phyloP scores from a whole-genome alignment of 768 basidiomycete genomes.

The Crucibulum laeve region DNA sequence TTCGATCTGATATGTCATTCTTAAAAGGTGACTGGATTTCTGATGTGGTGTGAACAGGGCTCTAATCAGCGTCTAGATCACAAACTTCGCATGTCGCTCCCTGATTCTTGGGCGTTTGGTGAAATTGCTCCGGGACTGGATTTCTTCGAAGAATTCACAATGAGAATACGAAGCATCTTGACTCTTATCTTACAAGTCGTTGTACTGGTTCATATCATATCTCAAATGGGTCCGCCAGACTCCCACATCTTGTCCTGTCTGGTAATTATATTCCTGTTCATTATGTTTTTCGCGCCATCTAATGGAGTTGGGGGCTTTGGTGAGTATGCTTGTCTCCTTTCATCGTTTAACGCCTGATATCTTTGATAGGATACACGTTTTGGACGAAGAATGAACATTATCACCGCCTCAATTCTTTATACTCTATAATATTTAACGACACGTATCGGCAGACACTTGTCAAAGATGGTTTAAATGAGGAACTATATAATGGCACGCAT shows the following conservation, averaged over 20 bases:
- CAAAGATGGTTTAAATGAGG: conserved; percentile 29
- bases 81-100: conserved; percentile 7
- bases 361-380: conserved; percentile 31
- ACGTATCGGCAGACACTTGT: conserved; percentile 27
- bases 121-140: conserved; percentile 29
- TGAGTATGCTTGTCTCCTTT: conserved; percentile 10
- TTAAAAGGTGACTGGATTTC: conserved; percentile 11
- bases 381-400: conserved; percentile 32
- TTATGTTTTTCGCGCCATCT: conserved; percentile 26
- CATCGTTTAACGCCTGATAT: neutral
- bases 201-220: conserved; percentile 15
- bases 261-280: conserved; percentile 19
- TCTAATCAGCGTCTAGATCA: neutral
- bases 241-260: conserved; percentile 20
- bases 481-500: conserved; percentile 23
- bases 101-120: conserved; percentile 20
- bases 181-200: conserved; percentile 20
- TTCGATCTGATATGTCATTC: conserved; percentile 14
- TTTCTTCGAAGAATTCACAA: conserved; percentile 20
- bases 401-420: conserved; percentile 31
- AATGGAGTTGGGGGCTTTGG: conserved; percentile 31
- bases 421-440: conserved; percentile 30
- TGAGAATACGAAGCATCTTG: conserved; percentile 15
- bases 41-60: neutral
- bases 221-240: conserved; percentile 11